phyloP scores from a whole-genome alignment of 2,329 filamentous ascomycete species.

The Paraphoma chrysanthemicola region DNA sequence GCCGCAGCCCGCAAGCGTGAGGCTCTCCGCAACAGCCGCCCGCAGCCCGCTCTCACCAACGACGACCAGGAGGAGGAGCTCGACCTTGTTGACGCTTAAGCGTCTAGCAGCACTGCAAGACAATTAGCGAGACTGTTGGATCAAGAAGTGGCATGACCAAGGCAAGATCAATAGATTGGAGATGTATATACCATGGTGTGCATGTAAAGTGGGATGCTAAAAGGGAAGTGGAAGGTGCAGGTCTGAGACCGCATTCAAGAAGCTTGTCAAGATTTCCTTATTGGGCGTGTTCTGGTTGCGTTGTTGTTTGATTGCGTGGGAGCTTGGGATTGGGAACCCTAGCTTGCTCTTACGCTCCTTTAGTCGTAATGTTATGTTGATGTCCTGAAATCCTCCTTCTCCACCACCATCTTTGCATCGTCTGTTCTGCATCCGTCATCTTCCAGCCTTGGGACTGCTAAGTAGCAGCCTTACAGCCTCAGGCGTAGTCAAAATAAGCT shows the following conservation, averaged over 20 bases:
- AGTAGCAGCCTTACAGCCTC: slow-evolving; percentile 1
- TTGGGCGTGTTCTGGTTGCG: neutral
- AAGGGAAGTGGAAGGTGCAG: slow-evolving; percentile 4
- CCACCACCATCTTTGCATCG: neutral
- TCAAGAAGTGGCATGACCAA: too few species aligned
- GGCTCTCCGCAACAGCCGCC: slow-evolving; percentile 13
- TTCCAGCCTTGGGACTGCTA: neutral
- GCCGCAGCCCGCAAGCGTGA: slow-evolving; percentile 27
- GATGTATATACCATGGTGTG: slow-evolving; percentile 13
- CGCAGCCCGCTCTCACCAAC: slow-evolving; percentile 32
- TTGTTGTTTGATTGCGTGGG: slow-evolving; percentile 12
- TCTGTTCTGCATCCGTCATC: neutral
- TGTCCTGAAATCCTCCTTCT: neutral
- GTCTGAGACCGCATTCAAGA: slow-evolving; percentile 15
- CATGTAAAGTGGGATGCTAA: neutral
- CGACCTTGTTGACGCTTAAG: slow-evolving; percentile 22
- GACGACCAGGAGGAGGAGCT: slow-evolving; percentile 47
- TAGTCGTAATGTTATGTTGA: slow-evolving; percentile 14
- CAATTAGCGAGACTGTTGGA: too few species aligned
- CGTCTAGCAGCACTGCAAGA: slow-evolving; percentile 3
- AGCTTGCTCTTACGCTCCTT: slow-evolving; percentile 22
- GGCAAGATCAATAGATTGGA: neutral
- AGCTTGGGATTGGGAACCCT: slow-evolving; percentile 29
- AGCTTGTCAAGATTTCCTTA: neutral
- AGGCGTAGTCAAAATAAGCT: slow-evolving; percentile 1